Percentiles rank a stretch among this genome's conserved stretches.
phyloP scores from a whole-genome alignment of 169 alveolate genomes.

The Ichthyophthirius multifiliis region DNA sequence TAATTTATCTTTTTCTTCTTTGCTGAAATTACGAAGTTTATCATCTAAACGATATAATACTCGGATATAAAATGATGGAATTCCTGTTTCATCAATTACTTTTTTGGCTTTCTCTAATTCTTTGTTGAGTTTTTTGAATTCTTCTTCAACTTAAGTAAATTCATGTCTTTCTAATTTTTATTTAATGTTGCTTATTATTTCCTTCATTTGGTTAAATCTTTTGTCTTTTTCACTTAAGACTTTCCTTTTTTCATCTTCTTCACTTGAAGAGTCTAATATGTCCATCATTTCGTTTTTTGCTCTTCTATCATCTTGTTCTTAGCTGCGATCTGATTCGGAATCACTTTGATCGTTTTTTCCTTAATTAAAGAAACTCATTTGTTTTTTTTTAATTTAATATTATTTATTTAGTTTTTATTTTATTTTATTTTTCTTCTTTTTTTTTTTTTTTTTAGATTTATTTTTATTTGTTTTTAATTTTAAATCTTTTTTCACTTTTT shows the following conservation, averaged over 20 bases:
- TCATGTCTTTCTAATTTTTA: not conserved
- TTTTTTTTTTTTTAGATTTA: too few relatives aligned
- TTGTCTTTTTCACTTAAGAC: slow-evolving; percentile 7
- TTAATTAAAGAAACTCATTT: too few relatives aligned
- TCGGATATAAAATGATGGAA: not conserved
- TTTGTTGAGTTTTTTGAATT: not conserved
- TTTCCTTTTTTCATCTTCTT: not conserved
- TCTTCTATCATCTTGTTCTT: too few relatives aligned
- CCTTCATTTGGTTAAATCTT: not conserved
- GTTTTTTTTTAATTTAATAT: too few relatives aligned
- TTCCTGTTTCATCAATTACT: not conserved
- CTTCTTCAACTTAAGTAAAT: not conserved
- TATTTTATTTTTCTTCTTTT: too few relatives aligned
- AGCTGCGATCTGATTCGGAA: too few relatives aligned
- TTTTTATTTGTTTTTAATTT: too few relatives aligned
- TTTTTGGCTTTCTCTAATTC: not conserved
- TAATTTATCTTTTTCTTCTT: not conserved
- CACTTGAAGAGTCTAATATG: not conserved
- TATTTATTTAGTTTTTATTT: too few relatives aligned
- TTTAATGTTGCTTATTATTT: not conserved
- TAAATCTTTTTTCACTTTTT: too few relatives aligned
- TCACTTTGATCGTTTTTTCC: too few relatives aligned
- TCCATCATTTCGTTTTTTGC: too few relatives aligned
- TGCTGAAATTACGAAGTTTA: not conserved
- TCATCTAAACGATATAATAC: not conserved